These are phyloP conservation scores for Coprinopsis cinerea DNA, from an alignment of 768 basidiomycete species.

Conservation along the genomic window DNA sequence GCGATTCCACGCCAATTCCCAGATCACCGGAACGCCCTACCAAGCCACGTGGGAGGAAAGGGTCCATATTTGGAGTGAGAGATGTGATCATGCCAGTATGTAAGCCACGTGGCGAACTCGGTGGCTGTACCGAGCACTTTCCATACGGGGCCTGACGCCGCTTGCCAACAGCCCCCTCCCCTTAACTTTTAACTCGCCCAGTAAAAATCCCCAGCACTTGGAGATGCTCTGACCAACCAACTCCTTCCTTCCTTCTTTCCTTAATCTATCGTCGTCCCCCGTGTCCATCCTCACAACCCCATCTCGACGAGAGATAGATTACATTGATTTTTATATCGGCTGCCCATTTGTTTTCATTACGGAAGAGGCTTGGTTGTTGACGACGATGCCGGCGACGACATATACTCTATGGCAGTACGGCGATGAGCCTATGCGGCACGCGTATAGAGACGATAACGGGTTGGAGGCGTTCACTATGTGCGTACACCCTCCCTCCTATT, in stretches of 20 bases:
- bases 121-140: neutral
- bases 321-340: too few species aligned
- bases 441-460: constrained; percentile 59
- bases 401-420: constrained; percentile 60
- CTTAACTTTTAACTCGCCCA: neutral
- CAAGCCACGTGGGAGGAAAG: neutral
- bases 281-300: too few species aligned
- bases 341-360: too few species aligned
- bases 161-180: neutral
- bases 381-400: constrained; percentile 12
- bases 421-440: constrained; percentile 53
- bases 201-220: too few species aligned
- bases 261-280: too few species aligned
- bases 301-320: too few species aligned
- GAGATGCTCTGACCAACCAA: too few species aligned
- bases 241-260: too few species aligned
- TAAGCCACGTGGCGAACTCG: neutral
- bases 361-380: too few species aligned
- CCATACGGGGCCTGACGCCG: neutral
- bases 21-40: neutral
- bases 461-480: constrained; percentile 66
- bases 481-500: constrained; percentile 19
- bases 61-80: neutral
- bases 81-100: neutral
- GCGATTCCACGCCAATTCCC: too few species aligned